Conservation (phyloP, 1,139 yeast species). For the Geotrichum aggregatum region DNA sequence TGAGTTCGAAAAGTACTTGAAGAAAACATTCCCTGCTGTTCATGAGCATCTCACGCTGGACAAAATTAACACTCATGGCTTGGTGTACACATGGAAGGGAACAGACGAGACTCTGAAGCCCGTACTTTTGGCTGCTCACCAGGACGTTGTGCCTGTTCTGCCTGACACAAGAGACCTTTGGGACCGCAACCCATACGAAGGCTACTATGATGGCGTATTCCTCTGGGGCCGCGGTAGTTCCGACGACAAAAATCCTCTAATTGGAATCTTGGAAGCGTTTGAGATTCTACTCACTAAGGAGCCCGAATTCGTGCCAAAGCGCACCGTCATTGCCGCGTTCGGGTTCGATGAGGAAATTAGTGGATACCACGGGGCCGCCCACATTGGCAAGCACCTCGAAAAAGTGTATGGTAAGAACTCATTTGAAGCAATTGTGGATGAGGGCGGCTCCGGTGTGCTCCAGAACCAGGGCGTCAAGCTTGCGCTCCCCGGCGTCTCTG, state of each 20-base stretch:
- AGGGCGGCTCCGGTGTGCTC: slow-evolving; percentile 48
- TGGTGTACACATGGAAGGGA: slow-evolving; percentile 67
- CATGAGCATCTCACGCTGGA: slow-evolving; percentile 49
- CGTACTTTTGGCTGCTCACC: slow-evolving; percentile 67
- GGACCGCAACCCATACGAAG: slow-evolving; percentile 68
- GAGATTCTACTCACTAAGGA: slow-evolving; percentile 46
- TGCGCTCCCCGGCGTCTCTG: slow-evolving; percentile 60
- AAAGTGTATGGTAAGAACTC: slow-evolving; percentile 54
- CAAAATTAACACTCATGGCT: slow-evolving; percentile 60
- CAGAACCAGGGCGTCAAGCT: slow-evolving; percentile 46
- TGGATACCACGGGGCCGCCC: slow-evolving; percentile 55
- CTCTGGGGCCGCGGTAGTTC: slow-evolving; percentile 65
- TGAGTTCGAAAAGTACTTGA: slow-evolving; percentile 54
- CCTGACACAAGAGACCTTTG: slow-evolving; percentile 53
- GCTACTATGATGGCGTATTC: slow-evolving; percentile 55
- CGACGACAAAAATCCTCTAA: slow-evolving; percentile 59
- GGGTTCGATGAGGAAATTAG: slow-evolving; percentile 74
- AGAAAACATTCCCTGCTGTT: slow-evolving; percentile 56
- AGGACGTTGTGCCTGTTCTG: slow-evolving; percentile 81
- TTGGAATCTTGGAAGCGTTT: slow-evolving; percentile 56
- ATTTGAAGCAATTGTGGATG: slow-evolving; percentile 58
- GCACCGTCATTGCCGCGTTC: slow-evolving; percentile 56
- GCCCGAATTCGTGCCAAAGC: slow-evolving; percentile 48
- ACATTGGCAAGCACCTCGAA: slow-evolving; percentile 44
- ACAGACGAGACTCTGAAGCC: slow-evolving; percentile 54